Conservation (phyloP, 2,329 filamentous ascomycete genomes). For the Bisporella sp. region DNA sequence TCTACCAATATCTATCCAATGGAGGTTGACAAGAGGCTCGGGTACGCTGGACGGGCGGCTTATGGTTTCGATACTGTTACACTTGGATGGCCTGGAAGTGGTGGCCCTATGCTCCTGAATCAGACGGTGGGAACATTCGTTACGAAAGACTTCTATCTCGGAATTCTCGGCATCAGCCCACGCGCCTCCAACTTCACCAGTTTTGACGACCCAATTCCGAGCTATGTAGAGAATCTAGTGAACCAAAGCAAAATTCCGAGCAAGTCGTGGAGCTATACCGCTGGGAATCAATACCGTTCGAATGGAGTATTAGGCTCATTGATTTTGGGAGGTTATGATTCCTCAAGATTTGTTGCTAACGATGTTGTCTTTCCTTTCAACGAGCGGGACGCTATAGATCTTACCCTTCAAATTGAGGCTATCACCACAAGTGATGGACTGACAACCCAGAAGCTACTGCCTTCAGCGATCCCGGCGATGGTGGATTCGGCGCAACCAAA, state of each 20-base stretch:
- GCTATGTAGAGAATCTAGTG: conserved; percentile 23
- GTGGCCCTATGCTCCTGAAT: conserved; percentile 10
- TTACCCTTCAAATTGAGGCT: conserved; percentile 30
- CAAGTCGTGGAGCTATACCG: conserved; percentile 32
- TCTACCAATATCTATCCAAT: conserved; percentile 14
- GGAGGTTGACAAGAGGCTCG: conserved; percentile 31
- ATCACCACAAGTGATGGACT: conserved; percentile 20
- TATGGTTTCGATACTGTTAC: conserved; percentile 9
- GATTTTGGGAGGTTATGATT: conserved; percentile 33
- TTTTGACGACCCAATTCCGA: conserved; percentile 28
- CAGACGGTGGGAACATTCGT: conserved; percentile 6
- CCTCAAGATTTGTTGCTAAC: conserved; percentile 30
- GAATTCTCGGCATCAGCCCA: conserved; percentile 29
- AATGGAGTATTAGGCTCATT: conserved; percentile 29
- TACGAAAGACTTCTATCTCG: conserved; percentile 7
- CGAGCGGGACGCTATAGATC: conserved; percentile 29
- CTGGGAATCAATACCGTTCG: conserved; percentile 33
- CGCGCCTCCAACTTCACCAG: conserved; percentile 30
- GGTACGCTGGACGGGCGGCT: conserved; percentile 22
- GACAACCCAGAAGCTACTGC: conserved; percentile 6
- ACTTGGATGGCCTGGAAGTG: conserved; percentile 10
- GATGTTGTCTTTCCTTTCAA: conserved; percentile 31
- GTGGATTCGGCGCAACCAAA: conserved; percentile 32
- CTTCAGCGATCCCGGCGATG: conserved; percentile 21
- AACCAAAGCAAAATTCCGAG: not conserved